Evolutionary conservation across 2,329 filamentous ascomycete genomes (phyloP).

Genomic region (Botrytis byssoidea): DNA sequence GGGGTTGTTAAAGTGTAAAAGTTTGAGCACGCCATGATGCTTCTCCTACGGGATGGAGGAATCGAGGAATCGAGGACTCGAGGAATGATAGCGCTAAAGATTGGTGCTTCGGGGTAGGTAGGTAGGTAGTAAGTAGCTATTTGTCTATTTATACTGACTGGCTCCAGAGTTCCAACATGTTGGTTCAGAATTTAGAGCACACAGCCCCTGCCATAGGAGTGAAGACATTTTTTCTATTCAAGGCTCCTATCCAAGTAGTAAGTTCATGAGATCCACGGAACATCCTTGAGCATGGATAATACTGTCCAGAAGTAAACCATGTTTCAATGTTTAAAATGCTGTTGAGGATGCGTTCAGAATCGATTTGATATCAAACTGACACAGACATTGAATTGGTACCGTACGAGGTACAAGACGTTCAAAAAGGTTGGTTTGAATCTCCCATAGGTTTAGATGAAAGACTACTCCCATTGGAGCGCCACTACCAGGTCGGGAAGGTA

Average conservation of each 20-base stretch:
- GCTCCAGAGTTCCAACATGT: background rate
- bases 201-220: conserved; percentile 8
- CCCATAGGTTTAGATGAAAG: background rate
- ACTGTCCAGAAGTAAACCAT: background rate
- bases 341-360: background rate
- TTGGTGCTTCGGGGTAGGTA: background rate
- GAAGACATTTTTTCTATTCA: background rate
- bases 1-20: background rate
- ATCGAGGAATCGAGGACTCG: background rate
- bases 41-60: background rate
- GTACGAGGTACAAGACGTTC: background rate
- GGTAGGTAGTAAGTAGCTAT: background rate
- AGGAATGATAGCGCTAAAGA: conserved; percentile 1
- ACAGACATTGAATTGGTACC: background rate
- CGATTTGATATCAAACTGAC: background rate
- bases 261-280: background rate
- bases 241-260: background rate
- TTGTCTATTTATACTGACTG: background rate
- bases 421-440: background rate
- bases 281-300: background rate
- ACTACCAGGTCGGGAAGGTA: background rate
- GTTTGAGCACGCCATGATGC: background rate
- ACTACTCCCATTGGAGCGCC: background rate
- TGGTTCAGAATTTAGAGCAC: background rate
- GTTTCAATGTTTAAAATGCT: conserved; percentile 6